Evolutionary conservation across 2,329 filamentous ascomycete genomes (phyloP), one percentile per base, ranked within the genome.

Genomic region (Basipetospora chlamydospora): DNA sequence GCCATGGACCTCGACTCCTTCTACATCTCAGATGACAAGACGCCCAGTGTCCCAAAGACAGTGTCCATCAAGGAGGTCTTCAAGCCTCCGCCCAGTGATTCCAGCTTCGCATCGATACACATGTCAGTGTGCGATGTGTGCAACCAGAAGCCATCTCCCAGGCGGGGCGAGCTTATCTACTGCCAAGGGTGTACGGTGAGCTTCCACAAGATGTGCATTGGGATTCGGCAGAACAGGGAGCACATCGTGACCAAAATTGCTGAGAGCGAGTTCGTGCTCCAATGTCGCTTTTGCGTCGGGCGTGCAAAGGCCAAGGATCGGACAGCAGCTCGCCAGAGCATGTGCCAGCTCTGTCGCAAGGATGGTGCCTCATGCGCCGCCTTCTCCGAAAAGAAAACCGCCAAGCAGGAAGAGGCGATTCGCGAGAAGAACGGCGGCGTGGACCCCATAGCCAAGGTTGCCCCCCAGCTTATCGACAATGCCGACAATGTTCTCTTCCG

Each of bases 101-200:
- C 79, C 26, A 58, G 67, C 3, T 98, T 98, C 54, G 67, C 69
- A 37, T 60, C 65, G 16, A 68, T 72, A 9, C 90, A 98, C 54
- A 72, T 68, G 32, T 62, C 70, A 28, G 62, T 60, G 6, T 98
- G 90, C 53, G 77, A 83, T 45, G 68, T 74, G 3, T 98, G 90
- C 50, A 60, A 58, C 33, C 57, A 60, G n/a, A 57, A 54, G 12
- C 67, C 69, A 7, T 61, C 66, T 16, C 54, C 59, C 1, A 67
- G 63, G 39, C 79, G 77, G 49, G 85, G 83, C 1, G 64, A 71
- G 26, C 62, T 98, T 17, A 69, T 98, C 23, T 77, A 79, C 49
- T 98, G 90, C 47, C 92, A 98, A 58, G 90, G 90, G 21, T 98
- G 90, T 53, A 85, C 79, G 2, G 64, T 78, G 33, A 69, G 81